Evolutionary conservation across 495 filamentous ascomycete genomes (phyloP), one percentile per base, ranked within the genome.

Genomic region (Talaromyces liani): DNA sequence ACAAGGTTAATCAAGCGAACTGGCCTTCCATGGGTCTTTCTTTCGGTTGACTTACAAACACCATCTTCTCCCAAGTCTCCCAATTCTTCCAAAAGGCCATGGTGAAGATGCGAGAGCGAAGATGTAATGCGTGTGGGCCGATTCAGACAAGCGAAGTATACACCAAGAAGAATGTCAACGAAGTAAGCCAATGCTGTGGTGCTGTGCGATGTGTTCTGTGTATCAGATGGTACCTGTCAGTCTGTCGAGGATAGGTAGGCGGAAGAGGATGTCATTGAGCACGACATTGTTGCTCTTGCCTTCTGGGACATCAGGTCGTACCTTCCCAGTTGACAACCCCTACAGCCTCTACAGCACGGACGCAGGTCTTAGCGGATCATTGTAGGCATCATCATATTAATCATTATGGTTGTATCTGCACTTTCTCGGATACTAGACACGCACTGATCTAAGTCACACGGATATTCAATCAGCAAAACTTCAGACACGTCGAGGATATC

Each of bases 1-100:
- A 10, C 10, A 49, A 49, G 45, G 18, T 49, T 49, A 49, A 12
- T 41, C 33, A 12, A 36, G 5, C n/a, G 39, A 10, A 45, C 39
- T 45, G 39, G 6, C 16, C 20, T 49, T 49, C n/a, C 45, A 20
- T 8, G 45, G n/a, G n/a, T 12, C 14, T 41, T 41, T 12, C 14
- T 20, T 49, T 20, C n/a, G 31, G 41, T 61, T 57, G 56, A 82
- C 91, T 76, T 79, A 97, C 93, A 76, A 97, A 87, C 65, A 84
- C 87, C 85, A 97, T 83, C 81, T 96, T 88, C 82, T 95, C 85
- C 93, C 93, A 98, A 69, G 94, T 75, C 65, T 82, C 72, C 93
- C 92, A 97, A 41, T 76, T 80, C 45, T 77, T 69, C 78, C 93
- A 97, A 77, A 97, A 96, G 39, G 69, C 70, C 68, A 77, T 79